phyloP scores from a whole-genome alignment of 1,284 basidiomycete genomes.

The Trametes versicolor region DNA sequence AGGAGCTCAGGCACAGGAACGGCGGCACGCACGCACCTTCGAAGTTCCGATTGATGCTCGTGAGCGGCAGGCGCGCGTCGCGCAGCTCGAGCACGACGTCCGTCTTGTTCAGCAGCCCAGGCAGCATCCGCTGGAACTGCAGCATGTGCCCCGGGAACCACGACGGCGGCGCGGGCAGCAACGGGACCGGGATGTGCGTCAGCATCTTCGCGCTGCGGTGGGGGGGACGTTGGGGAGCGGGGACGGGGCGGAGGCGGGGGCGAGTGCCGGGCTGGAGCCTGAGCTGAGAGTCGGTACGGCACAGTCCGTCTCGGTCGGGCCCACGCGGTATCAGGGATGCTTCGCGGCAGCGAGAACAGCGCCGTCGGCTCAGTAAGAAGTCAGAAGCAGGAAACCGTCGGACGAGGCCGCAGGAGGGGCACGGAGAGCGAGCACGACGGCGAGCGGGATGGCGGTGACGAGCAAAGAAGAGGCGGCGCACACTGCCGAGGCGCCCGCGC shows the following conservation, averaged over 20 bases:
- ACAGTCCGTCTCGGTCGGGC: conserved; percentile 4
- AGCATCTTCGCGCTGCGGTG: conserved; percentile 44
- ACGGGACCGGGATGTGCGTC: conserved; percentile 59
- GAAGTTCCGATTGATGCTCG: conserved; percentile 91
- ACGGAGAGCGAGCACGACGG: not conserved
- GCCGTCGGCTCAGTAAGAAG: not conserved
- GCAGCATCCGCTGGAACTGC: conserved; percentile 83
- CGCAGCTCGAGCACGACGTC: conserved; percentile 95
- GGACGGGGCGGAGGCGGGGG: not conserved
- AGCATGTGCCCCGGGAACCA: conserved; percentile 99
- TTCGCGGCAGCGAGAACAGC: not conserved
- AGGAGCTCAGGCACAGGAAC: not conserved
- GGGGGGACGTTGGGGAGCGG: conserved; percentile 22
- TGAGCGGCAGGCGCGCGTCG: conserved; percentile 92
- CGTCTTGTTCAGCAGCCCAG: conserved; percentile 80
- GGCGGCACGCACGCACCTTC: conserved; percentile 62
- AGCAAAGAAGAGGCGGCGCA: conserved; percentile 7
- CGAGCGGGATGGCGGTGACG: conserved; percentile 15
- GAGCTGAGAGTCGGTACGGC: not conserved
- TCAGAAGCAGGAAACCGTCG: not conserved
- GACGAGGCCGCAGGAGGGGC: not conserved
- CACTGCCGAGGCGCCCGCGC: not conserved
- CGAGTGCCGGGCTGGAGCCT: not conserved
- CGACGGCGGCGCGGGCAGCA: conserved; percentile 82
- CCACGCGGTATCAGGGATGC: not conserved